Conservation (phyloP, 805 yeast species). For the Candida ponderosae region DNA sequence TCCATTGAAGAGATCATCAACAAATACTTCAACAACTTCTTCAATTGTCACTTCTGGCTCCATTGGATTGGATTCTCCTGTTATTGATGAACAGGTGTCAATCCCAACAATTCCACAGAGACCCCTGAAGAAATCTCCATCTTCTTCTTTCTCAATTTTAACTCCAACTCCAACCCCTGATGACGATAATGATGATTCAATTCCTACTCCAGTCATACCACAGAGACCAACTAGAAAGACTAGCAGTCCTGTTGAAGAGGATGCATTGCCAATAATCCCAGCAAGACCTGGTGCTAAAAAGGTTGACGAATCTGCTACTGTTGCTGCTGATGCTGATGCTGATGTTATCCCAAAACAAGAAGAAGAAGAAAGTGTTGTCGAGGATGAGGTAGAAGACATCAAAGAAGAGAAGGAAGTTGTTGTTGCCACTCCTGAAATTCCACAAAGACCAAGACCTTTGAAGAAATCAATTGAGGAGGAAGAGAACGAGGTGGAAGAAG, state of each 20-base stretch:
- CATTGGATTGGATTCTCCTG: too few species aligned
- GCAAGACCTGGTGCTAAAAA: conserved; percentile 9
- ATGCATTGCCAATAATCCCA: conserved; percentile 14
- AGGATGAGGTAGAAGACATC: conserved; percentile 2
- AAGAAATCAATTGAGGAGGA: not conserved
- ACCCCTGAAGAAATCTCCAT: conserved; percentile 13
- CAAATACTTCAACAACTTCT: too few species aligned
- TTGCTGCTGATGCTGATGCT: not conserved
- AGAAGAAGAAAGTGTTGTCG: conserved; percentile 1
- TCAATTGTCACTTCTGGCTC: too few species aligned
- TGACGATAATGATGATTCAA: not conserved
- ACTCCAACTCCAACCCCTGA: not conserved
- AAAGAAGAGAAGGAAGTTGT: conserved; percentile 1
- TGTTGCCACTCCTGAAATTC: not conserved
- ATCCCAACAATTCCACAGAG: conserved; percentile 24
- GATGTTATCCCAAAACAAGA: not conserved
- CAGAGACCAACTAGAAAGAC: not conserved
- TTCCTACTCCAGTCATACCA: not conserved
- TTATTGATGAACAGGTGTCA: conserved; percentile 1
- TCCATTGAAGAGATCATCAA: too few species aligned
- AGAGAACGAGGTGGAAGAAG: not conserved
- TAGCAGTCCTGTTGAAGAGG: not conserved
- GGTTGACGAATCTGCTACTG: not conserved
- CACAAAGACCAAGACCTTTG: too few species aligned
- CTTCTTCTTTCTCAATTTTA: not conserved